A percentile compares a stretch with the other conserved stretches of the same genome.
Conservation (phyloP, 805 yeast genomes). For the Starmerella asiatica region DNA sequence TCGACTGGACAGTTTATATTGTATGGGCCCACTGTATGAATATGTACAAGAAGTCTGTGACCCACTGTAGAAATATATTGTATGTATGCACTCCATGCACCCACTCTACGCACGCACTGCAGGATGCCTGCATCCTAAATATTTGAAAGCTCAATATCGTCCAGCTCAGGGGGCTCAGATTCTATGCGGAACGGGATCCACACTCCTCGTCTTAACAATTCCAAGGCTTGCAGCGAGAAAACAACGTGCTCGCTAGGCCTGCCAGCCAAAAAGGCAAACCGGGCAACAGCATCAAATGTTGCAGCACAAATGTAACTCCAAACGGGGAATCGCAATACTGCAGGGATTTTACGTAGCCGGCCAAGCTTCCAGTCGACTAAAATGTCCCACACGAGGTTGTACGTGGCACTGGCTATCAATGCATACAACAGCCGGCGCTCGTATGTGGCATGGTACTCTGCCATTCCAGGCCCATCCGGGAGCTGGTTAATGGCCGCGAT, state of each 20-base stretch:
- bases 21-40: too few species aligned
- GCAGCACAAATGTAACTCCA: constrained; percentile 45
- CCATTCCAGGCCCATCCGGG: constrained; percentile 1
- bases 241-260: constrained; percentile 44
- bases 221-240: constrained; percentile 56
- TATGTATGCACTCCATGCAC: too few species aligned
- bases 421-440: constrained; percentile 25
- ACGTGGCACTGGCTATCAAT: constrained; percentile 54
- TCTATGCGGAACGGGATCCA: constrained; percentile 85
- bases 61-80: too few species aligned
- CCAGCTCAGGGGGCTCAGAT: constrained; percentile 40
- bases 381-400: constrained; percentile 81
- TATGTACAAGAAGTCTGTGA: too few species aligned
- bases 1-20: too few species aligned
- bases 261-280: constrained; percentile 68
- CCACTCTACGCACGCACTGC: not conserved
- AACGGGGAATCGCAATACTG: constrained; percentile 32
- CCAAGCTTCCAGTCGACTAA: constrained; percentile 62
- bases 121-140: not conserved
- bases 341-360: constrained; percentile 1
- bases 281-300: constrained; percentile 43
- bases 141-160: constrained; percentile 11
- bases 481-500: constrained; percentile 7
- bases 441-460: not conserved
- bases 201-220: constrained; percentile 68